Percentiles rank a stretch among this genome's conserved stretches.
These are phyloP conservation scores for Leccinum disarticulatum DNA, from an alignment of 768 basidiomycete genomes.

Conservation along the genomic window DNA sequence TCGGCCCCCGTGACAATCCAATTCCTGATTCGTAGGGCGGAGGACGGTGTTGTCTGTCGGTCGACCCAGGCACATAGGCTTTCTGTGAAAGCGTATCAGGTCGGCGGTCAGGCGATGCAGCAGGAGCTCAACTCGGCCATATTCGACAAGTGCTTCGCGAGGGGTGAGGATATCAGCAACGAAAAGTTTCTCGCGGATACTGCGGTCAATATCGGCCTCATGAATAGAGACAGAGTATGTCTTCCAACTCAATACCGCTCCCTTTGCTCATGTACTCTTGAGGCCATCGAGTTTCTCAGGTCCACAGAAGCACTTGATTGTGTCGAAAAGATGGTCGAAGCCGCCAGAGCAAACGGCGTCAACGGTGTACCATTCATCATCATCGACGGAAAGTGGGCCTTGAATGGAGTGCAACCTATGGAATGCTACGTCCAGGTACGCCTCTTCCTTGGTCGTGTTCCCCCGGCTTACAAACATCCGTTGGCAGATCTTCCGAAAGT, in stretches of 20 bases:
- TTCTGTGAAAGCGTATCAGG: constrained; percentile 41
- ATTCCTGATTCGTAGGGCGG: constrained; percentile 26
- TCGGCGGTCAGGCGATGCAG: constrained; percentile 43
- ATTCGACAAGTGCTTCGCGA: constrained; percentile 42
- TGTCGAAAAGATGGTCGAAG: constrained; percentile 40
- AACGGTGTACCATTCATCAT: constrained; percentile 54
- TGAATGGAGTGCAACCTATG: constrained; percentile 43
- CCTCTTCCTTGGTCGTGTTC: neutral
- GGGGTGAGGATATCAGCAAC: constrained; percentile 40
- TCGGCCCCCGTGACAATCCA: neutral
- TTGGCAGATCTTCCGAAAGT: constrained; percentile 33
- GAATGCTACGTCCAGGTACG: constrained; percentile 42
- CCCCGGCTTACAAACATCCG: neutral
- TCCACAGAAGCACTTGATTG: constrained; percentile 41
- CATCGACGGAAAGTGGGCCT: constrained; percentile 44
- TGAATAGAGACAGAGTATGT: constrained; percentile 39
- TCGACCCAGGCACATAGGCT: constrained; percentile 46
- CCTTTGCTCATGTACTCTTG: neutral
- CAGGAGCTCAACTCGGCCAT: constrained; percentile 35
- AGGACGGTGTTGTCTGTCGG: constrained; percentile 39
- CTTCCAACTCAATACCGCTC: neutral
- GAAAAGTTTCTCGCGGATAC: constrained; percentile 34
- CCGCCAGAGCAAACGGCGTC: constrained; percentile 44
- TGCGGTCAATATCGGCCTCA: constrained; percentile 41
- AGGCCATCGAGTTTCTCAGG: constrained; percentile 43